Evolutionary conservation across 352 stramenopile species (phyloP).

Genomic region (Albugo laibachii): DNA sequence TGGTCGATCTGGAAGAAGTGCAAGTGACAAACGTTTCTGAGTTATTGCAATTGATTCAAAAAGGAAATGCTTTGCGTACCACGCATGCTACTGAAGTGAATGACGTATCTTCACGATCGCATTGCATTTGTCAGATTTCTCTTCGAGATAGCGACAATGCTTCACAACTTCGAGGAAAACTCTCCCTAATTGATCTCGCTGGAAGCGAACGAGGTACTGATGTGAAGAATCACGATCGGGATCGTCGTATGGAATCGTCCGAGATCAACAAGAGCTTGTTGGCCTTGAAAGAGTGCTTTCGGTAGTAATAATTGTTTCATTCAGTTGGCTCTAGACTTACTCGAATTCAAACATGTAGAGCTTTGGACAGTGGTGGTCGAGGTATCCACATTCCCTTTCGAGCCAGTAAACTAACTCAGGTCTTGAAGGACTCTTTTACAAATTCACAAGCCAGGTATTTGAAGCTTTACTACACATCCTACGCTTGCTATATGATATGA

Average conservation of each 20-base stretch:
- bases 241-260: conserved; percentile 88
- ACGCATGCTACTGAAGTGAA: conserved; percentile 94
- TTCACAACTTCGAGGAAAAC: conserved; percentile 29
- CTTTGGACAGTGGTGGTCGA: conserved; percentile 79
- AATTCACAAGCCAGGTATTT: conserved; percentile 74
- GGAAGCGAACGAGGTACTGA: conserved; percentile 91
- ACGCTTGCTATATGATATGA: neutral
- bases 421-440: conserved; percentile 96
- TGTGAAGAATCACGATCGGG: conserved; percentile 83
- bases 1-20: conserved; percentile 89
- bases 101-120: conserved; percentile 86
- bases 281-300: conserved; percentile 94
- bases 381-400: conserved; percentile 89
- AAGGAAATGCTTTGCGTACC: conserved; percentile 83
- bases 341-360: conserved; percentile 14
- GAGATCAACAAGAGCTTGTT: conserved; percentile 97
- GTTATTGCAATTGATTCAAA: conserved; percentile 85
- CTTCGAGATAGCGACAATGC: conserved; percentile 27
- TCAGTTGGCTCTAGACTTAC: neutral
- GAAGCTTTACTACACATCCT: neutral
- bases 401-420: conserved; percentile 92
- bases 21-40: conserved; percentile 73
- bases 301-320: conserved; percentile 10
- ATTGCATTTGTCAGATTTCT: conserved; percentile 90
- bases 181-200: conserved; percentile 93